These are phyloP conservation scores for Epithele typhae DNA, from an alignment of 768 basidiomycete genomes.

Conservation along the genomic window DNA sequence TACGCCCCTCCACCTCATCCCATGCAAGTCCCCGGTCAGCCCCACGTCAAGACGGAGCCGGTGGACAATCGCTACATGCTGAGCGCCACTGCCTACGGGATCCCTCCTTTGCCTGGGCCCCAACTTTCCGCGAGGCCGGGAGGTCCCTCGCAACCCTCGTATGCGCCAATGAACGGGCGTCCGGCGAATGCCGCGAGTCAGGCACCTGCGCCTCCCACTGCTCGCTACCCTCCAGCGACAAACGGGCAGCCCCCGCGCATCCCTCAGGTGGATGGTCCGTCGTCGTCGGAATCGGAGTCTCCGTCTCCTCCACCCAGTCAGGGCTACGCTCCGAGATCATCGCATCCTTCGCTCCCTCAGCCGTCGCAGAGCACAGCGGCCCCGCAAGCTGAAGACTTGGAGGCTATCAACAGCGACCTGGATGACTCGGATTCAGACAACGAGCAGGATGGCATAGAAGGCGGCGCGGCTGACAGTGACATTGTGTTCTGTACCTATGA, in stretches of 20 bases:
- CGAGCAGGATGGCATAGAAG: constrained; percentile 81
- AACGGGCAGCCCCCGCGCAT: constrained; percentile 32
- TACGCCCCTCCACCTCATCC: constrained; percentile 38
- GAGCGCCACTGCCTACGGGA: constrained; percentile 39
- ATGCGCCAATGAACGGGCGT: constrained; percentile 29
- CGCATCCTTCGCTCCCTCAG: constrained; percentile 77
- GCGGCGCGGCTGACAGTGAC: constrained; percentile 66
- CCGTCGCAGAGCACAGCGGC: constrained; percentile 37
- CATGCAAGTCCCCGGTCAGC: constrained; percentile 25
- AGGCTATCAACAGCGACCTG: constrained; percentile 94
- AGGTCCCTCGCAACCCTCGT: constrained; percentile 49
- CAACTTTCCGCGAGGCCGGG: constrained; percentile 50
- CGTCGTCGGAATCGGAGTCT: constrained; percentile 62
- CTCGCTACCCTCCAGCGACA: constrained; percentile 15
- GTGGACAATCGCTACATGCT: constrained; percentile 67
- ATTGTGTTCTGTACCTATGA: constrained; percentile 99
- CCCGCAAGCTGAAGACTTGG: constrained; percentile 49
- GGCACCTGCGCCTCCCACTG: constrained; percentile 18
- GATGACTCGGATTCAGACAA: constrained; percentile 92
- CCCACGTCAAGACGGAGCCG: constrained; percentile 71
- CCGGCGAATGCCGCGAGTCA: constrained; percentile 9
- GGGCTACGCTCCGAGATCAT: constrained; percentile 62
- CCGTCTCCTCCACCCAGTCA: constrained; percentile 62
- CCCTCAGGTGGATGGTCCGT: constrained; percentile 80
- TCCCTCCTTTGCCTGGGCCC: constrained; percentile 66